Evolutionary conservation across 2,329 filamentous ascomycete species (phyloP).

Genomic region (Claviceps sp.): DNA sequence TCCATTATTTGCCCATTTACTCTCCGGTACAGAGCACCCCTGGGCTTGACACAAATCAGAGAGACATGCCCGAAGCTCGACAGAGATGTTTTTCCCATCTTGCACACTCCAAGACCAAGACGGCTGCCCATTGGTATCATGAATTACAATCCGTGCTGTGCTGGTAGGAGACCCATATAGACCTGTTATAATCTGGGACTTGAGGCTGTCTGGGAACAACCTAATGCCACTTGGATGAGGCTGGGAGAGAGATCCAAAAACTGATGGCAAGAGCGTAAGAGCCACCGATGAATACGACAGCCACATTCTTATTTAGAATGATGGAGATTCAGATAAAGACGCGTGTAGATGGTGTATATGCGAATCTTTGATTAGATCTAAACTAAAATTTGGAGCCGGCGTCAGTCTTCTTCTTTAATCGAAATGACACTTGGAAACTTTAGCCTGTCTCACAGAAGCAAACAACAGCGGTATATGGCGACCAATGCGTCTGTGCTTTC

Average conservation of each 20-base stretch:
- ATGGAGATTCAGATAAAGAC: too few species aligned
- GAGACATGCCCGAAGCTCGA: not conserved
- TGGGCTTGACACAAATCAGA: not conserved
- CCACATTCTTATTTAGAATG: too few species aligned
- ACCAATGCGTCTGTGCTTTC: too few species aligned
- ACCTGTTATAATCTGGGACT: not conserved
- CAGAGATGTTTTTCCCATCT: not conserved
- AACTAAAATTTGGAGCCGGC: too few species aligned
- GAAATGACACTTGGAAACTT: too few species aligned
- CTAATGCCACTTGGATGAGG: not conserved
- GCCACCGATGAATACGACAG: not conserved
- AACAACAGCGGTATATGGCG: too few species aligned
- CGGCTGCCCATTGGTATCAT: not conserved
- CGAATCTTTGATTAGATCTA: too few species aligned
- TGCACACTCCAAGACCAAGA: slow-evolving; percentile 3
- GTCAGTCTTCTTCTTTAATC: too few species aligned
- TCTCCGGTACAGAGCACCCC: not conserved
- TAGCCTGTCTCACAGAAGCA: too few species aligned
- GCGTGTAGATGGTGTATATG: too few species aligned
- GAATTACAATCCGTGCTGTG: not conserved
- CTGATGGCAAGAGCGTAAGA: not conserved
- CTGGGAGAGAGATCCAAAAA: not conserved
- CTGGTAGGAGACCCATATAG: not conserved
- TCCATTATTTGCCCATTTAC: slow-evolving; percentile 1
- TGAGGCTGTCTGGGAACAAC: too few species aligned